phyloP scores from a whole-genome alignment of 2,329 filamentous ascomycete genomes.

The Penicillium nordicum region DNA sequence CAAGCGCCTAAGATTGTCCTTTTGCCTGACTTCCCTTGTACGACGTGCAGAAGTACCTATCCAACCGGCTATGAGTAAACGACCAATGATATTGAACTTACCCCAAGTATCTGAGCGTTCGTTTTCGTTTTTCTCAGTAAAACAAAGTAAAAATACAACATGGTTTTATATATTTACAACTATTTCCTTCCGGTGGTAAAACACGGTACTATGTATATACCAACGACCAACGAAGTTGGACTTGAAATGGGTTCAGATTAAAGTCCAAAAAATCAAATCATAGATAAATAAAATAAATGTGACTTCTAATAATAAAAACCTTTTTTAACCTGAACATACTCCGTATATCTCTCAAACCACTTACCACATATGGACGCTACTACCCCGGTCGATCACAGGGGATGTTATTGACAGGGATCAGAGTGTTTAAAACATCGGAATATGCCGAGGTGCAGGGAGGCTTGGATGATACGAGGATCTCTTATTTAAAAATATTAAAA shows the following conservation, averaged over 20 bases:
- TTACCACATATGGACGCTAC: neutral
- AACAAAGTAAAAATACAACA: too few relatives aligned
- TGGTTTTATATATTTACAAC: too few relatives aligned
- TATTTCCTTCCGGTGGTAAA: neutral
- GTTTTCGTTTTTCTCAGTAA: too few relatives aligned
- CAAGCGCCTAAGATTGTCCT: conserved; percentile 3
- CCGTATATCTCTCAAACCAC: neutral
- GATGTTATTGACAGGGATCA: conserved; percentile 5
- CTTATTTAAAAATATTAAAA: neutral
- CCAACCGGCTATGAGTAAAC: neutral
- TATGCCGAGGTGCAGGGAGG: conserved; percentile 14
- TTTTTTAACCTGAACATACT: too few relatives aligned
- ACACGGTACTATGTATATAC: neutral
- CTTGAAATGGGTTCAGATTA: conserved; percentile 3
- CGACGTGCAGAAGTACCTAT: conserved; percentile 15
- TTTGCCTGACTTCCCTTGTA: conserved; percentile 16
- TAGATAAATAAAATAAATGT: neutral
- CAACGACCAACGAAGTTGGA: neutral
- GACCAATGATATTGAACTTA: neutral
- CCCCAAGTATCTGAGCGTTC: neutral
- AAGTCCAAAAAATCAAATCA: neutral
- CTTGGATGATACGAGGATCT: conserved; percentile 2
- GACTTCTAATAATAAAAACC: neutral
- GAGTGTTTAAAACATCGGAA: conserved; percentile 15
- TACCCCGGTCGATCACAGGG: conserved; percentile 4